Evolutionary conservation across 2,329 filamentous ascomycete species (phyloP), one percentile per base, ranked within the genome.

Genomic region (Tetracladium maxilliforme): DNA sequence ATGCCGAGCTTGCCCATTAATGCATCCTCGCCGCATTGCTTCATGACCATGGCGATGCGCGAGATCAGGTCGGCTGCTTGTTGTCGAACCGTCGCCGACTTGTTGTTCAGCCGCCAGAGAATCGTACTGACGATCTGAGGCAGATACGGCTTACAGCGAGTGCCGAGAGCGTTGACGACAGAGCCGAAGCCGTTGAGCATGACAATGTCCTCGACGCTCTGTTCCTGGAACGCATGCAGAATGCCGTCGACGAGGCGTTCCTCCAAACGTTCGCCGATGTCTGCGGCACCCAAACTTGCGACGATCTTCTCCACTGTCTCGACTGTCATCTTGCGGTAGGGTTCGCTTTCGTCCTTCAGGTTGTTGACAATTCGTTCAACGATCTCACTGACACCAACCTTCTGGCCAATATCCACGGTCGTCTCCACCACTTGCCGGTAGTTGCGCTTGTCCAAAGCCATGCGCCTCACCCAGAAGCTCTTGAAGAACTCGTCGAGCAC

Each of bases 291-390:
- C 27, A 95, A 64, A 28, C 83, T 83, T 10, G 87, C 84, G 41
- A 98, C 79, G 23, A 95, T 73, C 56, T 95, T 98, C 56, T 98
- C 90, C 7, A 95, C 73, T 0, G 90, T 95, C 58, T 98, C 90
- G 17, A 98, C 79, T 0, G 90, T 94, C 90, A 98, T 98, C 62
- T 95, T 95, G 24, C 90, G 76, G 52, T 98, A 98, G 2, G 87
- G 78, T 48, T 98, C 90, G 48, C 81, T 94, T 52, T 98, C 90
- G 44, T 98, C 90, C 52, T 98, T 98, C 38, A 98, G 67, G 46
- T 98, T 94, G 54, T 73, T 79, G 26, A 95, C 90, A 30, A 95
- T 80, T 23, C 86, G 67, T 50, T 94, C 83, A 4, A 95, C 64
- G 31, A 98, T 95, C 58, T 95, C 87, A 38, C 84, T 77, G 27